Percentiles rank a stretch among this genome's conserved stretches.
phyloP scores from a whole-genome alignment of 2,329 filamentous ascomycete species.

The Graphilbum fragrans region DNA sequence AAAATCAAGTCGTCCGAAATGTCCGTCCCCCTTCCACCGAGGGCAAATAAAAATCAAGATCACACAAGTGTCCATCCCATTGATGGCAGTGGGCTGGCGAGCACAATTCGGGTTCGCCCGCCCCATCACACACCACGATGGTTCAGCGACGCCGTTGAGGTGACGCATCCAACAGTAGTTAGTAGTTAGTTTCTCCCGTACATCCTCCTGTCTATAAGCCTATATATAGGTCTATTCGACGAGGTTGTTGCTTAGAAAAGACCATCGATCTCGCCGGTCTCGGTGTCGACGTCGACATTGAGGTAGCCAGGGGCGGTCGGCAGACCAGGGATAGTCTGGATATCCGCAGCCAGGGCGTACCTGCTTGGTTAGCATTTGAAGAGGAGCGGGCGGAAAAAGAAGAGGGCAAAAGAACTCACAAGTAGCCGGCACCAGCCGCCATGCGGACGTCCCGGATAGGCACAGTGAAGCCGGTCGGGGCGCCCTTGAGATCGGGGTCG shows the following conservation, averaged over 20 bases:
- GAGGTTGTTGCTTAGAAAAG: constrained; percentile 42
- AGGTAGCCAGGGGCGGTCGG: constrained; percentile 92
- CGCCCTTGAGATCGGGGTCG: constrained; percentile 87
- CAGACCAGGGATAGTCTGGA: constrained; percentile 93
- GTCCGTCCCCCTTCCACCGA: too few species aligned
- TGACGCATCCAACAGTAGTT: constrained; percentile 5
- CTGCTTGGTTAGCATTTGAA: constrained; percentile 25
- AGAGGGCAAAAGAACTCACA: constrained; percentile 51
- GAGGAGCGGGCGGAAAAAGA: background rate
- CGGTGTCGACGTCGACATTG: constrained; percentile 74
- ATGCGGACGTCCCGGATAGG: constrained; percentile 90
- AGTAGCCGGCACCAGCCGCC: constrained; percentile 85
- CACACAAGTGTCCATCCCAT: background rate
- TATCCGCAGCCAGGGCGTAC: constrained; percentile 90
- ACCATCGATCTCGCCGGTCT: constrained; percentile 78
- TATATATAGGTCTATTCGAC: background rate
- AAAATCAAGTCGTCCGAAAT: background rate
- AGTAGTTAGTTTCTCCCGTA: too few species aligned
- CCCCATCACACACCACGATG: background rate
- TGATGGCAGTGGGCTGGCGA: too few species aligned
- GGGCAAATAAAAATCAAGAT: too few species aligned
- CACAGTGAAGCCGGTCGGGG: constrained; percentile 85
- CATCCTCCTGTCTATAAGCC: too few species aligned
- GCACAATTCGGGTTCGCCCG: too few species aligned
- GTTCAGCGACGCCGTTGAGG: constrained; percentile 11